Evolutionary conservation across 495 filamentous ascomycete species (phyloP).

Genomic region (Corynascus novoguineensis): DNA sequence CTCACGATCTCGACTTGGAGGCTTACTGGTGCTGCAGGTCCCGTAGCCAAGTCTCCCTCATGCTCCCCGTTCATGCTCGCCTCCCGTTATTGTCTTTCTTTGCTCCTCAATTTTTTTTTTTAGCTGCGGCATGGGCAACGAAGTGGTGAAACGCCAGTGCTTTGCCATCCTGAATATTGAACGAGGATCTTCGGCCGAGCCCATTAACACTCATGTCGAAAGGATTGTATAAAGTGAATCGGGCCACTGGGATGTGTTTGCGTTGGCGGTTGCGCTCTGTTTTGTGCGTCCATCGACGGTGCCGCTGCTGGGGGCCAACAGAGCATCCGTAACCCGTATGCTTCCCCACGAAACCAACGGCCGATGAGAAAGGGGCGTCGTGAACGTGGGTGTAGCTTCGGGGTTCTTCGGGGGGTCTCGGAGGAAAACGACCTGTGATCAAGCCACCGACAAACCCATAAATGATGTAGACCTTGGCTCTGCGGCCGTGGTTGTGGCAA

Average conservation of each 20-base stretch:
- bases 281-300: too few relatives aligned
- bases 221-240: too few relatives aligned
- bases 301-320: too few relatives aligned
- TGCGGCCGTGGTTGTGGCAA: neutral
- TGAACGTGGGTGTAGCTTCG: neutral
- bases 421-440: neutral
- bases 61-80: neutral
- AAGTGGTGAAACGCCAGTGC: neutral
- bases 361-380: neutral
- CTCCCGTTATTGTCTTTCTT: neutral
- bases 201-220: neutral
- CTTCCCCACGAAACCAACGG: too few relatives aligned
- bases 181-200: too few relatives aligned
- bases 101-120: neutral
- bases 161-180: neutral
- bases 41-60: neutral
- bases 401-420: neutral
- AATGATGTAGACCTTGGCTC: neutral
- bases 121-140: too few relatives aligned
- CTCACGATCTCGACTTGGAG: neutral
- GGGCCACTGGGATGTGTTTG: neutral
- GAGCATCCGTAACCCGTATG: too few relatives aligned
- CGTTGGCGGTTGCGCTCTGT: neutral
- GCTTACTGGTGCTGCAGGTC: neutral
- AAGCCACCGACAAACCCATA: neutral